Base-by-base conservation (phyloP, 345 rosid genomes). In the Eucalyptus victrix region DNA sequence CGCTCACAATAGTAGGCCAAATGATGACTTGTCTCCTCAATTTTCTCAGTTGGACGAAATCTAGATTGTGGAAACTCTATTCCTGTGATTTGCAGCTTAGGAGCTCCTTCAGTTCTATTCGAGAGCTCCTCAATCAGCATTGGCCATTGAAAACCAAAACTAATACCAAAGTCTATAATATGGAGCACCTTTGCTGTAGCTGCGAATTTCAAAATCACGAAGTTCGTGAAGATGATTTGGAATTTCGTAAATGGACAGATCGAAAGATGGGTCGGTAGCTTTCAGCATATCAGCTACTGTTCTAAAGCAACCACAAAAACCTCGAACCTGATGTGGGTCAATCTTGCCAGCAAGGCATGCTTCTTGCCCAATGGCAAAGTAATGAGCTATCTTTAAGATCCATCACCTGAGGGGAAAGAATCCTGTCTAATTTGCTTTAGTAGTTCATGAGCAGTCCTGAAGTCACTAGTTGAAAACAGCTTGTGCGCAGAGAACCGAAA, bases 91-190 rank as follows among this genome's bases (percentile, higher is more conserved):
- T 98, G 94, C 32, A 97, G 93, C 89, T 94, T 94, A 56, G 95
- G 93, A 32, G 96, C 96, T 14, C 98, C 96, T 14, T 91, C 92
- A 13, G 91, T 15, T 81, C 88, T 90, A 30, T 19, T 88, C 3
- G 98, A 89, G 34, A 97, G 93, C 85, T 81, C 49, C 88, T 97
- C 96, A 88, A 97, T 96, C 56, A 97, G 97, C 89, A 91, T 88
- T 2, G 99, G 99, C 99, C 98, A 97, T 40, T 97, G 98, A 92
- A 96, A 97, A 89, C 99, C 99, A 80, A 94, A 97, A 15, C 88
- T 80, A 86, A 97, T 94, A 65, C 99, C 99, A 21, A 97, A 97
- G 92, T 97, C 99, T 86, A 97, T 89, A 56, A 97, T 91, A 90
- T 97, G 99, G 92, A 97, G 96, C 80, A 92, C 93, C 10, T 92